Evolutionary conservation across 2,329 filamentous ascomycete genomes (phyloP).

Genomic region (Hymenoscyphus scutula): DNA sequence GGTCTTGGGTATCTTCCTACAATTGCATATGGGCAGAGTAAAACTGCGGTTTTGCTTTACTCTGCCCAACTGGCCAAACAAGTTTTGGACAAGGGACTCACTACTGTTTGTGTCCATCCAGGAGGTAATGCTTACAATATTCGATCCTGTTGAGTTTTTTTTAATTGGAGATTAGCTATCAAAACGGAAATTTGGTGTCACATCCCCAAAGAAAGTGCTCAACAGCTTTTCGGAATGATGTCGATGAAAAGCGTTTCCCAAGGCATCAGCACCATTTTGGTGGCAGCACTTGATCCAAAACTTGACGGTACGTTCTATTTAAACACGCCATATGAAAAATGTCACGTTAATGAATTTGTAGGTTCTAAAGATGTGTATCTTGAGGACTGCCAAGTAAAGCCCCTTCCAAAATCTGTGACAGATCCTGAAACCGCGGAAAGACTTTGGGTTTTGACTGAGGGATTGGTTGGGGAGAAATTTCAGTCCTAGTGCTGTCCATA

Average conservation of each 20-base stretch:
- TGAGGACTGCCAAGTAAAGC: background rate
- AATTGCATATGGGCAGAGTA: background rate
- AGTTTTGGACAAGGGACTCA: background rate
- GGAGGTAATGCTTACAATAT: background rate
- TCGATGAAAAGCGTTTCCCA: background rate
- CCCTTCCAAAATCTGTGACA: background rate
- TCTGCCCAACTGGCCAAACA: background rate
- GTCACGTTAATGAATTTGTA: background rate
- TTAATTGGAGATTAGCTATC: background rate
- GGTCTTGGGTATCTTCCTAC: background rate
- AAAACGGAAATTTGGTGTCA: background rate
- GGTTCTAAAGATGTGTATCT: background rate
- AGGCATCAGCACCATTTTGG: background rate
- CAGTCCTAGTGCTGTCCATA: background rate
- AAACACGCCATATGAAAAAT: background rate
- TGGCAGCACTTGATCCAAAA: background rate
- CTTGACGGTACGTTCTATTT: background rate
- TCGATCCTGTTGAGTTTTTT: background rate
- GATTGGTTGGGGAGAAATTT: background rate
- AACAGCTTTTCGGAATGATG: background rate
- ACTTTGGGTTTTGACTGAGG: background rate
- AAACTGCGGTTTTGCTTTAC: background rate
- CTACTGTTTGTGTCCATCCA: background rate
- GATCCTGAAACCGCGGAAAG: background rate
- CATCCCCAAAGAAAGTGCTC: background rate